These are phyloP conservation scores for Prototheca cutis DNA, from an alignment of 163 green algal genomes.

Conservation along the genomic window DNA sequence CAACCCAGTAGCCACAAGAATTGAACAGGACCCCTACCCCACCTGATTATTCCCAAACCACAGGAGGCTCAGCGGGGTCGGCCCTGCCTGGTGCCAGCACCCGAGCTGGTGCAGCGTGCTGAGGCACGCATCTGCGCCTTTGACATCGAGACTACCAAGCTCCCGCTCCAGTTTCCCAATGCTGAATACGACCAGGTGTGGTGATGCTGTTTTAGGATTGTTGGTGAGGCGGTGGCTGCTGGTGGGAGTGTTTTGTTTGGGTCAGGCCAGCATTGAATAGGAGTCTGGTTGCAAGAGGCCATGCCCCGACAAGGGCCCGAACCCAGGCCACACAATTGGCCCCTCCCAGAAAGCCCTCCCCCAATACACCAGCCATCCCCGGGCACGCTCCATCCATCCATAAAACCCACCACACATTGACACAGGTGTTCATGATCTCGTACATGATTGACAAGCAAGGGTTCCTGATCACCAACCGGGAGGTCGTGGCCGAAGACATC, in stretches of 20 bases:
- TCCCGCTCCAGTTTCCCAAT: slow-evolving; percentile 97
- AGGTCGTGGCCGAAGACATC: slow-evolving; percentile 85
- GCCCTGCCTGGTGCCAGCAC: slow-evolving; percentile 32
- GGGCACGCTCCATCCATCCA: too few relatives aligned
- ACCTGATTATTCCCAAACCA: background rate
- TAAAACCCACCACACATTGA: background rate
- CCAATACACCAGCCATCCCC: too few relatives aligned
- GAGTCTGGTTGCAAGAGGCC: too few relatives aligned
- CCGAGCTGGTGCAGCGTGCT: slow-evolving; percentile 77
- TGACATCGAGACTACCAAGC: slow-evolving; percentile 99
- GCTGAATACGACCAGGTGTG: slow-evolving; percentile 82
- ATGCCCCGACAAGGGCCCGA: too few relatives aligned
- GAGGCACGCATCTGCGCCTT: slow-evolving; percentile 91
- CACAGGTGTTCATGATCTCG: slow-evolving; percentile 99
- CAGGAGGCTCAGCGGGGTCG: slow-evolving; percentile 34
- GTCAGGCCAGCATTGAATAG: too few relatives aligned
- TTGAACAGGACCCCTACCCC: background rate
- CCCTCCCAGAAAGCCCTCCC: too few relatives aligned
- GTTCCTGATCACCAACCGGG: slow-evolving; percentile 93
- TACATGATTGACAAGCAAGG: slow-evolving; percentile 97
- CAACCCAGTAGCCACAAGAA: background rate
- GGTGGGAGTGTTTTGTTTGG: too few relatives aligned
- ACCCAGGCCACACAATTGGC: background rate
- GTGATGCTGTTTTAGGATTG: too few relatives aligned
- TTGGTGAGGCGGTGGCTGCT: too few relatives aligned